Percentiles rank a stretch among this genome's conserved stretches.
Evolutionary conservation across 1,284 basidiomycete genomes (phyloP).

Genomic region (Rugiboletus extremiorientalis): DNA sequence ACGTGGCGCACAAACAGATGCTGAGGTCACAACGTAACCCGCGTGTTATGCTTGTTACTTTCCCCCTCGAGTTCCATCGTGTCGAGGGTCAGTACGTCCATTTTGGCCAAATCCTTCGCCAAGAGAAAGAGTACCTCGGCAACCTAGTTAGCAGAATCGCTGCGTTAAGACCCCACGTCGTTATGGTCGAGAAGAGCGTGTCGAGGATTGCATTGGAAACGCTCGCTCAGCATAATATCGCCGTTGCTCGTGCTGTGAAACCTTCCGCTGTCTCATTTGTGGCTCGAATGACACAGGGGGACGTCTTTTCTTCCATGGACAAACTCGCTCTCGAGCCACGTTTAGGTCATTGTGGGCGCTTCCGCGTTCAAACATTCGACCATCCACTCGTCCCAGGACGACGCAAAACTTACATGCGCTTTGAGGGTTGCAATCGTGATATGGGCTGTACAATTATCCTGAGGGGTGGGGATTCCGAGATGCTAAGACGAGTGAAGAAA

Average conservation of each 20-base stretch:
- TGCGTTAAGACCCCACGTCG: slow-evolving; percentile 88
- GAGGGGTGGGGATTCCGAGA: slow-evolving; percentile 84
- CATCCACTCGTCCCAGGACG: slow-evolving; percentile 88
- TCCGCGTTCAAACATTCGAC: slow-evolving; percentile 92
- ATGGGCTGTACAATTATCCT: slow-evolving; percentile 94
- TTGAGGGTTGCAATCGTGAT: slow-evolving; percentile 91
- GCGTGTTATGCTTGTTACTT: slow-evolving; percentile 93
- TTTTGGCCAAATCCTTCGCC: slow-evolving; percentile 89
- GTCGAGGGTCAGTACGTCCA: slow-evolving; percentile 94
- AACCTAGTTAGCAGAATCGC: slow-evolving; percentile 90
- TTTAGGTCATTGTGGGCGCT: slow-evolving; percentile 87
- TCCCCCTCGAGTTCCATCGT: slow-evolving; percentile 94
- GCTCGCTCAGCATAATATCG: slow-evolving; percentile 85
- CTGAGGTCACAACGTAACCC: slow-evolving; percentile 71
- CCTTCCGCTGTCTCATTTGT: slow-evolving; percentile 86
- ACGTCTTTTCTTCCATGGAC: slow-evolving; percentile 95
- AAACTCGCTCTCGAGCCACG: slow-evolving; percentile 89
- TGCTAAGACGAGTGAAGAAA: slow-evolving; percentile 85
- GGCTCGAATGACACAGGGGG: slow-evolving; percentile 92
- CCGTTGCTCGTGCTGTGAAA: slow-evolving; percentile 91
- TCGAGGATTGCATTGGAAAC: slow-evolving; percentile 91
- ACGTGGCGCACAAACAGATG: slow-evolving; percentile 95
- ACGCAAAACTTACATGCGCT: slow-evolving; percentile 96
- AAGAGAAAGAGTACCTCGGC: slow-evolving; percentile 93
- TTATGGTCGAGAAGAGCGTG: slow-evolving; percentile 91